Conservation (phyloP, 768 basidiomycete genomes). For the Ramaria sp. region DNA sequence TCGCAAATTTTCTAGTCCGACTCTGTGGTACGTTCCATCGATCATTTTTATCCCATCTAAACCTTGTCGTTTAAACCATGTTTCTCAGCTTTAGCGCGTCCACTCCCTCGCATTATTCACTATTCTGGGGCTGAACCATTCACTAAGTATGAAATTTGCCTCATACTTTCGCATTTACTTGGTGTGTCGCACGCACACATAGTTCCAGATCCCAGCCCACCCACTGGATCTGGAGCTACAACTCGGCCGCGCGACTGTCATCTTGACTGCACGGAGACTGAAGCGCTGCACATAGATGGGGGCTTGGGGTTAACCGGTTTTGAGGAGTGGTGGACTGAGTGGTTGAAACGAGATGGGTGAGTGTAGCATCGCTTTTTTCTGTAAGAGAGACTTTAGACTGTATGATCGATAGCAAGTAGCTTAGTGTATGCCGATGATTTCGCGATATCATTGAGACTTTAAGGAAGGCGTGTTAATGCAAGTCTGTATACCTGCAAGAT, state of each 20-base stretch:
- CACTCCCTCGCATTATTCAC: slow-evolving; percentile 68
- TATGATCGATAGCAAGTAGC: no score
- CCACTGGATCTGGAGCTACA: slow-evolving; percentile 52
- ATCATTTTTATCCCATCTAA: not conserved
- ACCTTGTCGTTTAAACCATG: not conserved
- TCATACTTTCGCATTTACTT: slow-evolving; percentile 64
- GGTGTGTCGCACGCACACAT: slow-evolving; percentile 65
- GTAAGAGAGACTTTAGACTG: no score
- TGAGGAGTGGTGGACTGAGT: slow-evolving; percentile 73
- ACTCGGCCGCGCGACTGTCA: slow-evolving; percentile 73
- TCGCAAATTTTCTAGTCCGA: slow-evolving; percentile 74
- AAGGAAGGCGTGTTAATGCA: no score
- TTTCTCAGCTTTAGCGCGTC: slow-evolving; percentile 23
- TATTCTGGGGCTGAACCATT: slow-evolving; percentile 74
- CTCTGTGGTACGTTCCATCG: slow-evolving; percentile 44
- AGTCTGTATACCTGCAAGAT: no score
- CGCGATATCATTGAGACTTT: no score
- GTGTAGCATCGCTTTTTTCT: no score
- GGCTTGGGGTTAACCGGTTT: slow-evolving; percentile 58
- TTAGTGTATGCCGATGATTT: no score
- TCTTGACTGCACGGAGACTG: slow-evolving; percentile 67
- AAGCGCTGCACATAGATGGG: slow-evolving; percentile 32
- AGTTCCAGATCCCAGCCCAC: slow-evolving; percentile 56
- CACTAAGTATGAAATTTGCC: slow-evolving; percentile 91
- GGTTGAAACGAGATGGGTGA: slow-evolving; percentile 22